Conservation (phyloP, 148 eudicot species). For the Persicaria tinctoria region DNA sequence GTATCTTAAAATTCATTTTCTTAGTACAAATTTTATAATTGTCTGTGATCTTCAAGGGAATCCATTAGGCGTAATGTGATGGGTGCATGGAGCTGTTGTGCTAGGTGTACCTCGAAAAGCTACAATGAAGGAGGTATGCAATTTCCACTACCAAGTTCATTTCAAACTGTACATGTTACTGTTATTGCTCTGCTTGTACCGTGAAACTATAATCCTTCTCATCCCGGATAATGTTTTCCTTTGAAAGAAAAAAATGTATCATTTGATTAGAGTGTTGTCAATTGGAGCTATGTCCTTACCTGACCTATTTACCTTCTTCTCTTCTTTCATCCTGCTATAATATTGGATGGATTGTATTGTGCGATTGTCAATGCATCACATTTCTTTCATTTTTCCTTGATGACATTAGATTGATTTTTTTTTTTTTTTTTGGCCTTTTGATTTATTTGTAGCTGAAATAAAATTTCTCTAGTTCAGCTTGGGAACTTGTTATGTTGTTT, state of each 20-base stretch:
- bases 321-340: not conserved
- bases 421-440: too few species aligned
- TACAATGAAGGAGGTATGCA: slow-evolving; percentile 85
- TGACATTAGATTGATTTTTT: too few species aligned
- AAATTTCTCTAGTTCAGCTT: too few species aligned
- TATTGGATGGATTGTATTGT: not conserved
- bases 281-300: not conserved
- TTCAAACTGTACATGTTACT: not conserved
- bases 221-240: not conserved
- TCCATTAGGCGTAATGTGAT: not conserved
- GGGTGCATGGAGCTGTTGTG: slow-evolving; percentile 88
- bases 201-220: not conserved
- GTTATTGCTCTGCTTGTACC: not conserved
- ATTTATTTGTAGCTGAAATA: too few species aligned
- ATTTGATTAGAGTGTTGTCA: not conserved
- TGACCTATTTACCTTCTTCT: not conserved
- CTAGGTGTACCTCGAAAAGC: slow-evolving; percentile 98
- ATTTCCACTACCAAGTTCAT: not conserved
- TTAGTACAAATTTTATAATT: too few species aligned
- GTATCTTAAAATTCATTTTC: too few species aligned
- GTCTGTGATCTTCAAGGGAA: too few species aligned
- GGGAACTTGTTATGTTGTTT: too few species aligned
- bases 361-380: not conserved
- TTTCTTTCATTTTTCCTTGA: not conserved
- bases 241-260: not conserved